These are phyloP conservation scores for Clarireedia homoeocarpa DNA, from an alignment of 2,329 filamentous ascomycete genomes.

Conservation along the genomic window DNA sequence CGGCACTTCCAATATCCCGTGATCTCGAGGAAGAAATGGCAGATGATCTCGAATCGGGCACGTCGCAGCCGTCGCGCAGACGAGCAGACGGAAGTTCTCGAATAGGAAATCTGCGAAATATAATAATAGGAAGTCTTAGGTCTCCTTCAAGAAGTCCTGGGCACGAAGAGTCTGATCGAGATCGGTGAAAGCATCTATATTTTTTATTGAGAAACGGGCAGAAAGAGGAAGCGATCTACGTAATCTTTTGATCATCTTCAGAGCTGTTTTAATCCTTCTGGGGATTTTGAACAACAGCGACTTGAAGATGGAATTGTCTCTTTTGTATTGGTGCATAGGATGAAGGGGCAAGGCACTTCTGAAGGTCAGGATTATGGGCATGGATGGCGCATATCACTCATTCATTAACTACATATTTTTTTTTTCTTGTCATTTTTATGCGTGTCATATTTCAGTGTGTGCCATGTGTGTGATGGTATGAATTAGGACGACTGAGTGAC, in stretches of 20 bases:
- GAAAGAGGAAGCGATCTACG: not conserved
- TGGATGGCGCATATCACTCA: slow-evolving; percentile 25
- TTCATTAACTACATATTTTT: slow-evolving; percentile 12
- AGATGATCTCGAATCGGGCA: slow-evolving; percentile 23
- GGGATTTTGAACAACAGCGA: not conserved
- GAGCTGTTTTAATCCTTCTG: not conserved
- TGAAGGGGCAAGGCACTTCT: slow-evolving; percentile 3
- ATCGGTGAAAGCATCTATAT: slow-evolving; percentile 16
- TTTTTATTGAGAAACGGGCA: not conserved
- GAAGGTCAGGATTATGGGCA: slow-evolving; percentile 15
- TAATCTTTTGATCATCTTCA: slow-evolving; percentile 6
- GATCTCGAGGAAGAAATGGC: slow-evolving; percentile 12
- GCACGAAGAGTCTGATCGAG: slow-evolving; percentile 20
- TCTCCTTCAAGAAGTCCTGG: slow-evolving; percentile 17
- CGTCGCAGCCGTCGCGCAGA: slow-evolving; percentile 13
- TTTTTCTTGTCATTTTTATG: not conserved
- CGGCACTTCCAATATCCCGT: slow-evolving; percentile 25
- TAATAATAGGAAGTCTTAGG: slow-evolving; percentile 15
- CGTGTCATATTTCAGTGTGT: not conserved
- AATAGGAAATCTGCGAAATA: slow-evolving; percentile 4
- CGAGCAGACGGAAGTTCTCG: not conserved
- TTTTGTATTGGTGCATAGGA: slow-evolving; percentile 18
- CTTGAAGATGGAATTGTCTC: not conserved
- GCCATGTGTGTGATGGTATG: not conserved
- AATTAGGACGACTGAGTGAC: not conserved